phyloP scores from a whole-genome alignment of 2,329 filamentous ascomycete species.

The Paecilomyces niveus region DNA sequence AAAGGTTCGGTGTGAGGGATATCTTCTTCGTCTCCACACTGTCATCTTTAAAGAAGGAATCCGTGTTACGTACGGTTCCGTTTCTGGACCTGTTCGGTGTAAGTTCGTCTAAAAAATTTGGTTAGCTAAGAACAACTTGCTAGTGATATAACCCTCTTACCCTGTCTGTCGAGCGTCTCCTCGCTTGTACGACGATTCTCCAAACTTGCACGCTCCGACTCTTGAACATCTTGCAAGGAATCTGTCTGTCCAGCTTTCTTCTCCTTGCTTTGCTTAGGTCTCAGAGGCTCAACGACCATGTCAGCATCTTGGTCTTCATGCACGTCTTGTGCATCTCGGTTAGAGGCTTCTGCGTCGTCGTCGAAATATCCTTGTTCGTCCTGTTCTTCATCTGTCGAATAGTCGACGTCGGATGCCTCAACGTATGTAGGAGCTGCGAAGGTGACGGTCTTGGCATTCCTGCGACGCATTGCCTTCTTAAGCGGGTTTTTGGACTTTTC shows the following conservation, averaged over 20 bases:
- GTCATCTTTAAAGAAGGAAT: constrained; percentile 97
- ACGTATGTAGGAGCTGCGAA: constrained; percentile 82
- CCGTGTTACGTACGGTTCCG: constrained; percentile 80
- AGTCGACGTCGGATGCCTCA: constrained; percentile 80
- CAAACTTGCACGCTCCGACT: constrained; percentile 21
- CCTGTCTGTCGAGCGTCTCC: constrained; percentile 52
- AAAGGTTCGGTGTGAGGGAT: constrained; percentile 83
- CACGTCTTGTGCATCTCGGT: constrained; percentile 24
- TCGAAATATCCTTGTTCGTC: constrained; percentile 41
- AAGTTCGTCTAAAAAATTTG: constrained; percentile 19
- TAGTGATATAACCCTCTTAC: constrained; percentile 15
- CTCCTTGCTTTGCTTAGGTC: constrained; percentile 35
- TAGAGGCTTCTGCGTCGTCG: constrained; percentile 38
- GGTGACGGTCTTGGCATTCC: constrained; percentile 78
- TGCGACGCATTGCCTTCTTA: constrained; percentile 73
- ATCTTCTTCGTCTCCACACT: constrained; percentile 95
- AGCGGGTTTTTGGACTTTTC: constrained; percentile 78
- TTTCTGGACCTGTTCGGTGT: constrained; percentile 59
- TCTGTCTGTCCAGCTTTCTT: constrained; percentile 20
- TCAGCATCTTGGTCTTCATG: constrained; percentile 28
- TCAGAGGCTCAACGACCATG: constrained; percentile 38
- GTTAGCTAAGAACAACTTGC: constrained; percentile 1
- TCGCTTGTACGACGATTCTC: constrained; percentile 52
- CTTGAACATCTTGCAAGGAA: constrained; percentile 13
- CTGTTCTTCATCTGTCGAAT: constrained; percentile 70